A percentile compares a stretch with the other conserved stretches of the same genome.
Conservation (phyloP, 345 rosid species). For the Luvunga scandens region DNA sequence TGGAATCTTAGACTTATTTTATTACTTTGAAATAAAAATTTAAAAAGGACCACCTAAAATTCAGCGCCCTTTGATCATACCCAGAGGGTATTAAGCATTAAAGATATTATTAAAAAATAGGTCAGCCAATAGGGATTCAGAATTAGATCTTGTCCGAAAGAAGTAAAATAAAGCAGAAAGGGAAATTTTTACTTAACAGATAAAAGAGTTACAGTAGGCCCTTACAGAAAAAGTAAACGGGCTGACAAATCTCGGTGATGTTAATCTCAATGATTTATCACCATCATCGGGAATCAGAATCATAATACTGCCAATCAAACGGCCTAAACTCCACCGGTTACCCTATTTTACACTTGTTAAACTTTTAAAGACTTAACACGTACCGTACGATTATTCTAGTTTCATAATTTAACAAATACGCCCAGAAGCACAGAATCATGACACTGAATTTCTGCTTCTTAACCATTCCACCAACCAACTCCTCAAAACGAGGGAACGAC, state of each 20-base stretch:
- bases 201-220: slow-evolving; percentile 13
- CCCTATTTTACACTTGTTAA: slow-evolving; percentile 15
- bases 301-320: neutral
- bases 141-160: slow-evolving; percentile 1
- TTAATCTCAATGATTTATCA: neutral
- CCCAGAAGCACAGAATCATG: neutral
- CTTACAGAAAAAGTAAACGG: slow-evolving; percentile 7
- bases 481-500: slow-evolving; percentile 68
- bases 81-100: neutral
- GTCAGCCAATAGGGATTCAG: slow-evolving; percentile 11
- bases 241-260: neutral
- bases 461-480: too few relatives aligned
- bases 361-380: neutral
- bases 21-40: neutral
- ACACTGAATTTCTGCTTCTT: neutral
- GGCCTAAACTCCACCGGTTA: slow-evolving; percentile 1
- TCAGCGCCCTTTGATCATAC: neutral
- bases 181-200: neutral
- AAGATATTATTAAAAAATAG: neutral
- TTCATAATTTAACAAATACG: neutral
- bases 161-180: neutral
- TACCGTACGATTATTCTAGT: slow-evolving; percentile 11
- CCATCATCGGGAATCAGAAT: neutral
- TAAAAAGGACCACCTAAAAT: neutral
- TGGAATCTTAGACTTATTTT: neutral